Conservation (phyloP, 2,329 filamentous ascomycete genomes). For the Cytospora mali region DNA sequence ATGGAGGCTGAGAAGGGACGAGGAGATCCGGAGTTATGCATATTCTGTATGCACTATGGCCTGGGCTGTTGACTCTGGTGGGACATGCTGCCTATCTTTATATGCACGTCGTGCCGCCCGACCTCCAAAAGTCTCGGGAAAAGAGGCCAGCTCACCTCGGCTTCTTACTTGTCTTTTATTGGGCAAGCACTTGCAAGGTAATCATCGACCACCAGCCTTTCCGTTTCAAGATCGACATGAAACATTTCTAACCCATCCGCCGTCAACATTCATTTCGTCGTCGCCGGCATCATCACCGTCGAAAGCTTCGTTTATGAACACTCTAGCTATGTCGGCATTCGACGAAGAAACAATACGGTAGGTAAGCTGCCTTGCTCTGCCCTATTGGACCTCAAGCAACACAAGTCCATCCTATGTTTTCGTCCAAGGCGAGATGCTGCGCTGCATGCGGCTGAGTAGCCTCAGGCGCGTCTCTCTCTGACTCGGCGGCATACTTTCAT, state of each 20-base stretch:
- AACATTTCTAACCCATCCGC: not conserved
- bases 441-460: not conserved
- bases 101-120: conserved; percentile 27
- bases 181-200: conserved; percentile 25
- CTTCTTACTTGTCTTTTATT: conserved; percentile 22
- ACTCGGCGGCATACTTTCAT: conserved; percentile 1
- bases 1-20: no score
- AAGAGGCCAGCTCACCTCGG: conserved; percentile 9
- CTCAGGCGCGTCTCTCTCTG: not conserved
- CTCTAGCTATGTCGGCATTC: not conserved
- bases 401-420: not conserved
- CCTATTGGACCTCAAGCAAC: not conserved
- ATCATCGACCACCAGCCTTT: conserved; percentile 1
- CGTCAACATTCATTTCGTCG: not conserved
- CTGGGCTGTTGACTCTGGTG: conserved; percentile 8
- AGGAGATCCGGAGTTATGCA: no score
- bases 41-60: not conserved
- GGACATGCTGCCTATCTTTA: conserved; percentile 27
- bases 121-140: conserved; percentile 16
- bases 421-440: not conserved
- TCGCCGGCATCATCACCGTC: not conserved
- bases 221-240: conserved; percentile 14
- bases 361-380: not conserved
- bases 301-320: not conserved
- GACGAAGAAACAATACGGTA: not conserved